phyloP scores from a whole-genome alignment of 768 basidiomycete genomes.

The Nidularia pulvinata region DNA sequence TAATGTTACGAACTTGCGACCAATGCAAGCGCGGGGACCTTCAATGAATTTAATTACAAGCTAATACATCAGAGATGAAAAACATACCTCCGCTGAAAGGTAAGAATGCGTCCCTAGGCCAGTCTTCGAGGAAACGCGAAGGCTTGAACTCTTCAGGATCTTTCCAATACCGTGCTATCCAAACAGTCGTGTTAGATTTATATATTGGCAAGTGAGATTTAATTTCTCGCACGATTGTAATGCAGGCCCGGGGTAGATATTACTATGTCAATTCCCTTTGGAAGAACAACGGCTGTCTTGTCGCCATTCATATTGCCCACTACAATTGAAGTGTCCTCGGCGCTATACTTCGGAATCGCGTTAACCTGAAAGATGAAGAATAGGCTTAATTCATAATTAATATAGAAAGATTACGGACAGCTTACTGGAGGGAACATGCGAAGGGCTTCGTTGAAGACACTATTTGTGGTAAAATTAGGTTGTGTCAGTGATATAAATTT shows the following conservation, averaged over 20 bases:
- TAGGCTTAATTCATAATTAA: no score
- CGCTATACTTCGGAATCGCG: constrained; percentile 39
- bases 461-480: constrained; percentile 9
- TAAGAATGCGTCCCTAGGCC: constrained; percentile 45
- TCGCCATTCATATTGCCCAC: constrained; percentile 33
- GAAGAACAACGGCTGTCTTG: constrained; percentile 34
- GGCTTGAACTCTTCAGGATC: constrained; percentile 44
- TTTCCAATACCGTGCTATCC: constrained; percentile 54
- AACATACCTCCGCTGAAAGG: constrained; percentile 43
- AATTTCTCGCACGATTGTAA: constrained; percentile 42
- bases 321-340: constrained; percentile 43
- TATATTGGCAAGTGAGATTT: not conserved
- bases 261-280: constrained; percentile 34
- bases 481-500: not conserved
- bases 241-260: constrained; percentile 41
- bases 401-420: no score
- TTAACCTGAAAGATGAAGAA: constrained; percentile 30
- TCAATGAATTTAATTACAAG: no score
- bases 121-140: constrained; percentile 40
- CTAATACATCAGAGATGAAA: no score
- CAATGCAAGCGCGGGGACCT: constrained; percentile 37
- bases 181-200: not conserved
- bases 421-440: constrained; percentile 45
- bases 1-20: constrained; percentile 22
- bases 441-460: constrained; percentile 50